Evolutionary conservation across 2,329 filamentous ascomycete genomes (phyloP).

Genomic region (Cadophora luteo-olivacea): DNA sequence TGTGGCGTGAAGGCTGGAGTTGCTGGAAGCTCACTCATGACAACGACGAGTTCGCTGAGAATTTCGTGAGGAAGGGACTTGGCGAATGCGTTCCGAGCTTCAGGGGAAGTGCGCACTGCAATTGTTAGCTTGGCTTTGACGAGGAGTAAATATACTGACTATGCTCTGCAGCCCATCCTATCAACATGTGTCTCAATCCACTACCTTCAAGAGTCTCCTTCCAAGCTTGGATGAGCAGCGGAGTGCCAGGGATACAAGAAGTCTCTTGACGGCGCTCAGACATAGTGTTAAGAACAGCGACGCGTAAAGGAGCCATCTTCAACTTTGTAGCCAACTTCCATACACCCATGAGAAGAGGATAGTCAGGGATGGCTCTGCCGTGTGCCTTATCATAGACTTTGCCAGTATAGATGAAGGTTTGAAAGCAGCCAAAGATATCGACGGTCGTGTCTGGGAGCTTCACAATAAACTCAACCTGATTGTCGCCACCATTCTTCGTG

Average conservation of each 20-base stretch:
- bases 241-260: slow-evolving; percentile 61
- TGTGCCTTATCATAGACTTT: slow-evolving; percentile 38
- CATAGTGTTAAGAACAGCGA: slow-evolving; percentile 59
- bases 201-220: slow-evolving; percentile 66
- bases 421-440: slow-evolving; percentile 42
- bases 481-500: slow-evolving; percentile 25
- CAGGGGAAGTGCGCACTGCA: slow-evolving; percentile 47
- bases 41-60: slow-evolving; percentile 65
- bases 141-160: slow-evolving; percentile 40
- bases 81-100: slow-evolving; percentile 62
- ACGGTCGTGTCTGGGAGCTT: slow-evolving; percentile 37
- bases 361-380: slow-evolving; percentile 37
- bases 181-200: slow-evolving; percentile 61
- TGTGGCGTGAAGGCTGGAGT: slow-evolving; percentile 29
- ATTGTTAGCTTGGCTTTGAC: slow-evolving; percentile 15
- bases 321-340: slow-evolving; percentile 43
- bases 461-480: slow-evolving; percentile 38
- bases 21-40: slow-evolving; percentile 61
- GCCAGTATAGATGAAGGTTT: slow-evolving; percentile 42
- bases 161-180: slow-evolving; percentile 69
- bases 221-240: slow-evolving; percentile 66
- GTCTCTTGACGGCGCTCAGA: slow-evolving; percentile 59
- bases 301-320: slow-evolving; percentile 38
- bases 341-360: slow-evolving; percentile 38
- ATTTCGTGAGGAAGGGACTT: slow-evolving; percentile 67